Percentiles rank a stretch among this genome's conserved stretches.
phyloP scores from a whole-genome alignment of 306 rosid genomes.

The Quercus gilva region DNA sequence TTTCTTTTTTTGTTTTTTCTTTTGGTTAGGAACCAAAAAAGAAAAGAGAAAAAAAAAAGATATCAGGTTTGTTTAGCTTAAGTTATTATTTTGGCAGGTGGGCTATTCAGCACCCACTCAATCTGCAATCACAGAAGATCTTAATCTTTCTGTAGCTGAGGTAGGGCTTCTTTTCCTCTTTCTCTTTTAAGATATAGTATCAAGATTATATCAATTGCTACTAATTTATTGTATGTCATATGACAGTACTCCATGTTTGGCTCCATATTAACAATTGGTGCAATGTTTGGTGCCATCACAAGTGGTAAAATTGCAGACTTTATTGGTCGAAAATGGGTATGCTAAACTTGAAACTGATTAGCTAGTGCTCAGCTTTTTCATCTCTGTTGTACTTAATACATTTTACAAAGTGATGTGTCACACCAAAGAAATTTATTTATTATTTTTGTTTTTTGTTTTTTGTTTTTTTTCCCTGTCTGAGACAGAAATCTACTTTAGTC shows the following conservation, averaged over 20 bases:
- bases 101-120: constrained; percentile 57
- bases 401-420: too few relatives aligned
- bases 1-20: background rate
- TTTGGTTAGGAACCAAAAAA: constrained; percentile 23
- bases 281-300: constrained; percentile 76
- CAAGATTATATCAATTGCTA: background rate
- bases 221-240: background rate
- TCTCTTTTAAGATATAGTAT: background rate
- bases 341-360: background rate
- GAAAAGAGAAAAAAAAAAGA: background rate
- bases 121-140: constrained; percentile 51
- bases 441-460: too few relatives aligned
- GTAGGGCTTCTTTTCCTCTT: constrained; percentile 12
- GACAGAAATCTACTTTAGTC: too few relatives aligned
- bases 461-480: too few relatives aligned
- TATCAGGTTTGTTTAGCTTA: constrained; percentile 25
- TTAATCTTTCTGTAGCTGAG: constrained; percentile 44
- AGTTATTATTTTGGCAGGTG: constrained; percentile 42
- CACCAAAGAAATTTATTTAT: too few relatives aligned
- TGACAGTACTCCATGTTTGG: constrained; percentile 86
- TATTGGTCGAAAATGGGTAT: constrained; percentile 75
- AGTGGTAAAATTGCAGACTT: constrained; percentile 68
- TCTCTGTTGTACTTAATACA: background rate
- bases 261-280: constrained; percentile 79
- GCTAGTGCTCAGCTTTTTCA: background rate